phyloP scores from a whole-genome alignment of 2,329 filamentous ascomycete species.

The Claviceps capensis region DNA sequence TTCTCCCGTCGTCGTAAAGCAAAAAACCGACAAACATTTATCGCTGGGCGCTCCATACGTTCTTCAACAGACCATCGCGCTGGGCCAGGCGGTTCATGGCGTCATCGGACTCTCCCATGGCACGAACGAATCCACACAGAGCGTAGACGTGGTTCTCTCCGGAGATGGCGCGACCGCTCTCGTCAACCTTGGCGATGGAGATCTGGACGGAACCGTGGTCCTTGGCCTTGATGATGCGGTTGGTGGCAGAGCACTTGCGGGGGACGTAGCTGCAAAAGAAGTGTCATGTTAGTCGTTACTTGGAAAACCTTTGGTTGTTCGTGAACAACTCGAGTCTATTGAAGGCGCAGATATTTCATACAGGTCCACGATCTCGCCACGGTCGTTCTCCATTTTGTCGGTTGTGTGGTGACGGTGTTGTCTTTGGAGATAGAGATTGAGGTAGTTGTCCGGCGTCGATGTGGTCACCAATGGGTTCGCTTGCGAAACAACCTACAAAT shows the following conservation, averaged over 20 bases:
- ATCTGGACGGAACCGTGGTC: slow-evolving; percentile 98
- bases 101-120: slow-evolving; percentile 97
- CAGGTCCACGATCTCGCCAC: slow-evolving; percentile 99
- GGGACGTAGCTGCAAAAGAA: slow-evolving; percentile 65
- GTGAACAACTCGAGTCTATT: not conserved
- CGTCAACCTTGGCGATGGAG: slow-evolving; percentile 93
- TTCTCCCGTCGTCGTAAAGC: slow-evolving; percentile 4
- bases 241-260: slow-evolving; percentile 96
- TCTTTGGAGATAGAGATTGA: slow-evolving; percentile 12
- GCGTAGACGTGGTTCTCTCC: slow-evolving; percentile 97
- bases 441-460: slow-evolving; percentile 15
- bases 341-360: slow-evolving; percentile 37
- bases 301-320: slow-evolving; percentile 2
- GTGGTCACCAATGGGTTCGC: slow-evolving; percentile 16
- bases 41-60: slow-evolving; percentile 73
- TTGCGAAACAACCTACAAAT: slow-evolving; percentile 18
- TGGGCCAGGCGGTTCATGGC: slow-evolving; percentile 89
- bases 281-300: slow-evolving; percentile 11
- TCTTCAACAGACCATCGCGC: slow-evolving; percentile 93
- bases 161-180: slow-evolving; percentile 86
- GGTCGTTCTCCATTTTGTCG: slow-evolving; percentile 98
- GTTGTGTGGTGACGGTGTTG: slow-evolving; percentile 15
- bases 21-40: slow-evolving; percentile 25
- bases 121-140: slow-evolving; percentile 92
- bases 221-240: slow-evolving; percentile 99